Evolutionary conservation across 371 early-diverging fungal genomes (phyloP), one percentile per base, ranked within the genome.

Genomic region (Smittium culicis): DNA sequence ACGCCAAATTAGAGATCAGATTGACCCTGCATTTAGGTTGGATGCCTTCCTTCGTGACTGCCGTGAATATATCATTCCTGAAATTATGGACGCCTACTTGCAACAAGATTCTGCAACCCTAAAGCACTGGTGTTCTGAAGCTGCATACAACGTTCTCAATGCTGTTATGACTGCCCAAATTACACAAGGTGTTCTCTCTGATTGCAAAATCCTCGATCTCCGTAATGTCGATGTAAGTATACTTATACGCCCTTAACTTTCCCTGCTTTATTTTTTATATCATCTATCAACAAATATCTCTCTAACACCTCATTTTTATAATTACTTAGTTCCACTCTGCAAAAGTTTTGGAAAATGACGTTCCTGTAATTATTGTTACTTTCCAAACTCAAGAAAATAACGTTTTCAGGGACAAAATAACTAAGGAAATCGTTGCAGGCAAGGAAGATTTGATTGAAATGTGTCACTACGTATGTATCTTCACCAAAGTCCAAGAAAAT

Each of bases 321-420:
- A 54, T 69, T 80, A 80, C 73, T 80, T 68, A 64, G 64, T 83
- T 89, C 65, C 81, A 75, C 64, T 75, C 91, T 59, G 88, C 93
- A 69, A 92, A 88, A 72, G 83, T 97, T 33, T 77, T 97, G 64
- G 94, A 94, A 64, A 91, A 93, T 74, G 91, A 91, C 72, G 77
- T 90, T 27, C 96, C 96, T 0, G 91, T 95, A 5, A 76, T 92
- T 35, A 85, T 93, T 35, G 67, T 98, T 45, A 86, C 90, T 1
- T 96, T 91, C 85, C 84, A 88, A 71, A 93, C 96, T 17, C 93
- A 95, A 76, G 94, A 98, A 75, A 84, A 94, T 68, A 86, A 92
- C 56, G 74, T 92, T n/a, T 95, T 94, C 85, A 85, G 93, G 65
- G 86, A 96, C 78, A 82, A 83, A 31, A 82, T 83, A 72, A 84